Evolutionary conservation across 208 protist species (phyloP).

Genomic region (Leishmania martiniquensis): DNA sequence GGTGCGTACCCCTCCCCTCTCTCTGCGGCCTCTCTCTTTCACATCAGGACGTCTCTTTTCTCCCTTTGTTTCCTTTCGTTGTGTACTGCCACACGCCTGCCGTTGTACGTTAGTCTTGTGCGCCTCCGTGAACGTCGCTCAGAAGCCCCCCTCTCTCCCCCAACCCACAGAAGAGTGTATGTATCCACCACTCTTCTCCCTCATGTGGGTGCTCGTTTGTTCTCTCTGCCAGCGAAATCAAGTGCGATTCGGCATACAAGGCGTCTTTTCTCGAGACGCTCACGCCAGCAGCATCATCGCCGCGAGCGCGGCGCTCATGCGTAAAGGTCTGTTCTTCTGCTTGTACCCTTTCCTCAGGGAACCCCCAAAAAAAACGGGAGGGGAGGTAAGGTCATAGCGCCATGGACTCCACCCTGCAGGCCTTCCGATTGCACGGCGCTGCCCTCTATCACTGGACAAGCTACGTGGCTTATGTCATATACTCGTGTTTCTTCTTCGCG

Average conservation of each 20-base stretch:
- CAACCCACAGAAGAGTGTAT: too few relatives aligned
- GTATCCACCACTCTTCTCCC: not conserved
- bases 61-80: not conserved
- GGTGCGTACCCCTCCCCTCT: too few relatives aligned
- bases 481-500: constrained; percentile 25
- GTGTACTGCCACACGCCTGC: too few relatives aligned
- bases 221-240: not conserved
- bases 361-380: not conserved
- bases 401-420: constrained; percentile 12
- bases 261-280: too few relatives aligned
- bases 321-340: too few relatives aligned
- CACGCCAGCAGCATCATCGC: too few relatives aligned
- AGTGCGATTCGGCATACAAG: not conserved
- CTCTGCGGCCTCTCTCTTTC: not conserved
- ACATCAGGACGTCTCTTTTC: not conserved
- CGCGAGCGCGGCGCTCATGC: too few relatives aligned
- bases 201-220: not conserved
- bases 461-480: constrained; percentile 31
- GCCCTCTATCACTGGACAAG: constrained; percentile 16
- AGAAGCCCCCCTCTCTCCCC: too few relatives aligned
- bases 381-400: too few relatives aligned
- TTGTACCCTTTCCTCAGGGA: too few relatives aligned
- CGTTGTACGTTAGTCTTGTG: not conserved
- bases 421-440: constrained; percentile 9
- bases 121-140: not conserved